These are phyloP conservation scores for Macadamia tetraphylla DNA, from an alignment of 164 flowering plant genomes.

Conservation along the genomic window DNA sequence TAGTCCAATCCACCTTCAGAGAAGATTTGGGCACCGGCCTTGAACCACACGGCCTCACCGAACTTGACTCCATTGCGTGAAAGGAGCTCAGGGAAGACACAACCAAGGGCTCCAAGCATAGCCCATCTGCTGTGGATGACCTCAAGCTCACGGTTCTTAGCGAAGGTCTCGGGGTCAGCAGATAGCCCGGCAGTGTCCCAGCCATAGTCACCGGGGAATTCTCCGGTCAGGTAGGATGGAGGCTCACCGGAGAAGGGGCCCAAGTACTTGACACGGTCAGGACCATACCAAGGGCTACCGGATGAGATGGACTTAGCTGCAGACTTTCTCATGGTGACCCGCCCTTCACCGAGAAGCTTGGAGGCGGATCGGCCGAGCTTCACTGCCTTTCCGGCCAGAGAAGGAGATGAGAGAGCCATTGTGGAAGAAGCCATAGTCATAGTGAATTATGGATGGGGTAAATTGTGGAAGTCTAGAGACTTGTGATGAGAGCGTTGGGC, in stretches of 20 bases:
- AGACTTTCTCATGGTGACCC: conserved; percentile 39
- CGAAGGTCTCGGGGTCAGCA: conserved; percentile 49
- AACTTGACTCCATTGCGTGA: conserved; percentile 25
- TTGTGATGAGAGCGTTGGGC: not conserved
- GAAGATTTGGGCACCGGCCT: conserved; percentile 47
- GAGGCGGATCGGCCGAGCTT: conserved; percentile 24
- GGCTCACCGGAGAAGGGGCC: conserved; percentile 47
- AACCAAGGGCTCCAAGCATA: conserved; percentile 32
- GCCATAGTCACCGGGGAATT: conserved; percentile 55
- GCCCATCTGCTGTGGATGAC: too few relatives aligned
- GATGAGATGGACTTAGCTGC: conserved; percentile 19
- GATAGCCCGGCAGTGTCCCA: conserved; percentile 57
- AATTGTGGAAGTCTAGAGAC: not conserved
- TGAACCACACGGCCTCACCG: conserved; percentile 32
- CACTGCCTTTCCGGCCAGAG: conserved; percentile 36
- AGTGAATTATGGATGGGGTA: conserved; percentile 9
- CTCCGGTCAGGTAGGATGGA: conserved; percentile 46
- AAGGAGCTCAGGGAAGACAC: conserved; percentile 42
- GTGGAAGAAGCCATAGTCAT: conserved; percentile 18
- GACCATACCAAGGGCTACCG: conserved; percentile 20
- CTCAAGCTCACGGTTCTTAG: conserved; percentile 37
- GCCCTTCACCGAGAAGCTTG: conserved; percentile 23
- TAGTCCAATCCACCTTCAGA: conserved; percentile 44
- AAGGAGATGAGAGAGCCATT: conserved; percentile 41
- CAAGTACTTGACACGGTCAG: conserved; percentile 31